These are phyloP conservation scores for Pleurotus pulmonarius DNA, from an alignment of 768 basidiomycete species.

Conservation along the genomic window DNA sequence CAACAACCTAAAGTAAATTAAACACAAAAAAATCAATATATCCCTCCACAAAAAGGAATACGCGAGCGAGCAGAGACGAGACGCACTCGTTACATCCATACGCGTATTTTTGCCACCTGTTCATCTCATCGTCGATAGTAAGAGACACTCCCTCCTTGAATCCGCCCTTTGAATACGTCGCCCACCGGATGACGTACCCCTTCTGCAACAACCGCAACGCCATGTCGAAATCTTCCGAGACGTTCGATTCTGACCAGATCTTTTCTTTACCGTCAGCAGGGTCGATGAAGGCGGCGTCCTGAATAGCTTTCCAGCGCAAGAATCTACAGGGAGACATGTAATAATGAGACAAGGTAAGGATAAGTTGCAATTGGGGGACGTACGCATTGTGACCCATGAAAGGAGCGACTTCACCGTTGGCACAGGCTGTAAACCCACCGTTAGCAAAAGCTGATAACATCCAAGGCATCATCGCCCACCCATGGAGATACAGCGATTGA, in stretches of 20 bases:
- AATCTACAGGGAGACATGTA: slow-evolving; percentile 33
- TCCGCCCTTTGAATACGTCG: slow-evolving; percentile 77
- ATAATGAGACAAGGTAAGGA: neutral
- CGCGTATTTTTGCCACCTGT: slow-evolving; percentile 82
- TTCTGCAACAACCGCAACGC: slow-evolving; percentile 57
- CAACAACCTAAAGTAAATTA: slow-evolving; percentile 50
- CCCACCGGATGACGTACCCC: slow-evolving; percentile 77
- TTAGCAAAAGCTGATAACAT: neutral
- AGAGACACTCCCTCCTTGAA: slow-evolving; percentile 93
- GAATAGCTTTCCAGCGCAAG: slow-evolving; percentile 80
- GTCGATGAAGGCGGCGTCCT: slow-evolving; percentile 78
- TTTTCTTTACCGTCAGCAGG: slow-evolving; percentile 60
- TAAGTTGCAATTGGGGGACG: neutral
- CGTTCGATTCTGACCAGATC: slow-evolving; percentile 76
- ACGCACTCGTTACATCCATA: slow-evolving; percentile 32
- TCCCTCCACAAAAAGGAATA: too few species aligned
- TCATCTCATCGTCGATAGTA: slow-evolving; percentile 84
- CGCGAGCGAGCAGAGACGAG: too few species aligned
- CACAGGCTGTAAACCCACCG: slow-evolving; percentile 44
- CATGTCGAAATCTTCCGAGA: slow-evolving; percentile 84
- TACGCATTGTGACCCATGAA: slow-evolving; percentile 83
- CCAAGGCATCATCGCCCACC: slow-evolving; percentile 42
- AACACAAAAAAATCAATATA: too few species aligned
- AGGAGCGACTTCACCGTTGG: slow-evolving; percentile 79
- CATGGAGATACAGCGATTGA: slow-evolving; percentile 73